Percentiles rank a stretch among this genome's conserved stretches.
Evolutionary conservation across 2,329 filamentous ascomycete species (phyloP).

Genomic region (Graphilbum sp.): DNA sequence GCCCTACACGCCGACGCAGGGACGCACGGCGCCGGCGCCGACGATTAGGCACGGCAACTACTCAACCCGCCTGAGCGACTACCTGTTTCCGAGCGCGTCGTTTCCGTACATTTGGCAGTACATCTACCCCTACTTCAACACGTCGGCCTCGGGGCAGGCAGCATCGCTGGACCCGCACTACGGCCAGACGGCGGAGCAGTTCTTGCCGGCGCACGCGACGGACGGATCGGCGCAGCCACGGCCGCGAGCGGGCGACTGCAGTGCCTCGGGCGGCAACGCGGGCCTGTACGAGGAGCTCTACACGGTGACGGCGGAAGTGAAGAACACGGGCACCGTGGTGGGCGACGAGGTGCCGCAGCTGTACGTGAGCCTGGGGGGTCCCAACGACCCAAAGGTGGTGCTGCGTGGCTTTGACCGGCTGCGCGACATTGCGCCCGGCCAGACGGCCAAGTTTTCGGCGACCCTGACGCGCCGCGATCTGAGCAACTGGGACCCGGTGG

Average conservation of each 20-base stretch:
- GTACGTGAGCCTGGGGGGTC: slow-evolving; percentile 67
- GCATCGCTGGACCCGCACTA: slow-evolving; percentile 44
- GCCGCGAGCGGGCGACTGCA: slow-evolving; percentile 29
- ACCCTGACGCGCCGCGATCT: slow-evolving; percentile 65
- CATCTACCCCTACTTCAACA: slow-evolving; percentile 61
- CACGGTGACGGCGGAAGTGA: slow-evolving; percentile 49
- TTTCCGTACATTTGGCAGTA: slow-evolving; percentile 35
- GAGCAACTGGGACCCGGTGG: slow-evolving; percentile 65
- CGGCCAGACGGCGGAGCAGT: slow-evolving; percentile 38
- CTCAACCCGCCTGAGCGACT: slow-evolving; percentile 46
- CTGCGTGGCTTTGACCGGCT: slow-evolving; percentile 74
- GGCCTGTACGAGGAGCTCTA: slow-evolving; percentile 54
- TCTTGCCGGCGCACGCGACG: slow-evolving; percentile 41
- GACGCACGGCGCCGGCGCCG: slow-evolving; percentile 46
- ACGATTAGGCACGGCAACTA: slow-evolving; percentile 42
- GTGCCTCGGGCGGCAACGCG: slow-evolving; percentile 41
- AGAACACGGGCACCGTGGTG: slow-evolving; percentile 48
- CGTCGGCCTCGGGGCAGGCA: slow-evolving; percentile 32
- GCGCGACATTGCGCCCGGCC: slow-evolving; percentile 47
- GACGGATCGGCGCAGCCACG: slow-evolving; percentile 41
- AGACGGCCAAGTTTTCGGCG: slow-evolving; percentile 47
- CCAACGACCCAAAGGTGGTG: slow-evolving; percentile 47
- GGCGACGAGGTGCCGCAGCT: slow-evolving; percentile 64
- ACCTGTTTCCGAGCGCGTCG: slow-evolving; percentile 44
- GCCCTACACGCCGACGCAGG: slow-evolving; percentile 40